Evolutionary conservation across 2,329 filamentous ascomycete species (phyloP).

Genomic region (Epichloe brachyelytri): DNA sequence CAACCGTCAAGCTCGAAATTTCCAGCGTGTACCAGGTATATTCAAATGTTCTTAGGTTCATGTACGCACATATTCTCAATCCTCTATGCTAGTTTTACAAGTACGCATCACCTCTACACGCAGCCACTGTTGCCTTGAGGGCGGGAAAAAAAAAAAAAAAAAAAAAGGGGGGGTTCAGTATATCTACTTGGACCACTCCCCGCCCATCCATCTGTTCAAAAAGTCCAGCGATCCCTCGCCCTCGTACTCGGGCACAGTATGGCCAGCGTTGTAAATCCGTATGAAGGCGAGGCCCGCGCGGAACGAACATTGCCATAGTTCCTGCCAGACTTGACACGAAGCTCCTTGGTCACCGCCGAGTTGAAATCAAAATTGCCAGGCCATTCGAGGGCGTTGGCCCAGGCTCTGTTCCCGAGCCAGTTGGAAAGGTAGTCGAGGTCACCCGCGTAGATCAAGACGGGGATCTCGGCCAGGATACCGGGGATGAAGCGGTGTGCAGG

Average conservation of each 20-base stretch:
- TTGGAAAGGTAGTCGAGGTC: constrained; percentile 87
- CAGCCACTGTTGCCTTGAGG: too few species aligned
- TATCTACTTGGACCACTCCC: constrained; percentile 7
- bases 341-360: constrained; percentile 53
- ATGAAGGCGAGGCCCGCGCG: constrained; percentile 84
- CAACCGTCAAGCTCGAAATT: too few species aligned
- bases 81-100: too few species aligned
- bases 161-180: too few species aligned
- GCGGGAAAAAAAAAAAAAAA: too few species aligned
- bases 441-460: constrained; percentile 85
- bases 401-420: constrained; percentile 95
- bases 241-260: constrained; percentile 96
- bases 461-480: constrained; percentile 74
- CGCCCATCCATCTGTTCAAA: constrained; percentile 74
- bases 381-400: constrained; percentile 91
- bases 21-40: too few species aligned
- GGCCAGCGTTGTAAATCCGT: constrained; percentile 74
- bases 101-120: too few species aligned
- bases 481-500: constrained; percentile 87
- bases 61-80: too few species aligned
- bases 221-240: constrained; percentile 80
- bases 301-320: constrained; percentile 68
- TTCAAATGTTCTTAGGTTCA: too few species aligned
- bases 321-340: constrained; percentile 40
- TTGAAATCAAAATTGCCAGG: constrained; percentile 70